Evolutionary conservation across 768 basidiomycete species (phyloP), one percentile per base, ranked within the genome.

Genomic region (Chiua virens): DNA sequence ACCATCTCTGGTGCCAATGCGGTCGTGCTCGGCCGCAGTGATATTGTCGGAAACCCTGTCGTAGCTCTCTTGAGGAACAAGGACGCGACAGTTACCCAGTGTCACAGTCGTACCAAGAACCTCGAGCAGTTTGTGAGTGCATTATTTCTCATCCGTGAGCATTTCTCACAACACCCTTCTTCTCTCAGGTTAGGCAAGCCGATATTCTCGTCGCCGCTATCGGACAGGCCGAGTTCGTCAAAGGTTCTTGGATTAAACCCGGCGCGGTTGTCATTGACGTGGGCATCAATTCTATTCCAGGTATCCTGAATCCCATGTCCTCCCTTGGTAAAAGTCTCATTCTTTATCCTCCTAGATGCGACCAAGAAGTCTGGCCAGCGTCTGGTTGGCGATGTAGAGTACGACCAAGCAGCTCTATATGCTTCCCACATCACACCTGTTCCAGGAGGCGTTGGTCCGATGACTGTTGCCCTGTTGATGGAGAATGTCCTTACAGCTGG

Each of bases 381-480:
- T 51, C 80, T 99, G 9, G 94, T 98, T 50, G 97, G 97, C 35
- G 97, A 99, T 70, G 95, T 98, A 44, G 85, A 97, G 55, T 98
- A 83, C 63, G 76, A 77, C 8, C 77, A 87, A 7, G 95, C 92
- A n/a, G 72, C 80, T 22, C 64, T 74, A 40, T 82, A 87, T 52
- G 96, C 97, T 2, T 89, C 91, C 2, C 74, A 87, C 71, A 97
- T 99, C 62, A 99, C 97, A 0, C 97, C 97, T 20, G 97, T 99
- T 22, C 97, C 97, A 0, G 97, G 97, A 69, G 97, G 97, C 50
- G 97, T 99, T 46, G 97, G 97, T 13, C 97, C 97, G n/a, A 97
- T 98, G 95, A 99, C 97, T 14, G 97, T 99, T 51, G 97, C 97
- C 20, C 79, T 98, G 76, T 84, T 99, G 56, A 98, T 99, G 95